These are phyloP conservation scores for Cokeromyces recurvatus DNA, from an alignment of 371 early-diverging fungal genomes.

Conservation along the genomic window DNA sequence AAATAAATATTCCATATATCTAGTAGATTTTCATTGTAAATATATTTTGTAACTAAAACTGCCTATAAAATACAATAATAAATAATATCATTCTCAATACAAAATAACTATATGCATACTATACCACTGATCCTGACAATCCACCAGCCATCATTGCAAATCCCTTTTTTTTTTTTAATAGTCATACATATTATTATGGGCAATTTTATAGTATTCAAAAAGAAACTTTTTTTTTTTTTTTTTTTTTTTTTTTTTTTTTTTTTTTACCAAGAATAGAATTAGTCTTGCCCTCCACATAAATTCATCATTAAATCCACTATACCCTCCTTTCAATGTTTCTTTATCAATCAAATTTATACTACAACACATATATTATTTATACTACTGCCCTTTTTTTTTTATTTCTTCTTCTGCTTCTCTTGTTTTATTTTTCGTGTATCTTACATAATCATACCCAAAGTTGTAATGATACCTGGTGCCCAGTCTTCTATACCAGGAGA, in stretches of 20 bases:
- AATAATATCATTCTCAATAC: not conserved
- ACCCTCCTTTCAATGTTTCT: conserved; percentile 44
- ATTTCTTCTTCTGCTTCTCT: too few relatives aligned
- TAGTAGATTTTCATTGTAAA: conserved; percentile 44
- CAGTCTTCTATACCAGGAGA: conserved; percentile 72
- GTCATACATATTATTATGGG: not conserved
- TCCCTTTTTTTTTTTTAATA: conserved; percentile 42
- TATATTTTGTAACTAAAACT: conserved; percentile 64
- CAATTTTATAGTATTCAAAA: not conserved
- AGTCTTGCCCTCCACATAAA: conserved; percentile 59
- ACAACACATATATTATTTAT: conserved; percentile 6
- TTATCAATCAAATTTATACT: conserved; percentile 50
- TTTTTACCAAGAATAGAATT: conserved; percentile 55
- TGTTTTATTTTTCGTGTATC: too few relatives aligned
- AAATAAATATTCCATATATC: conserved; percentile 54
- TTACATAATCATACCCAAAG: conserved; percentile 70
- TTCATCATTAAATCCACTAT: conserved; percentile 26
- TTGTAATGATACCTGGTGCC: conserved; percentile 70
- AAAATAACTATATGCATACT: conserved; percentile 6
- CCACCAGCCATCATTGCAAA: conserved; percentile 72
- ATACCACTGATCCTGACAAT: conserved; percentile 69
- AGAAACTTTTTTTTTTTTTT: too few relatives aligned
- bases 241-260: too few relatives aligned
- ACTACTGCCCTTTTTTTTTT: not conserved
- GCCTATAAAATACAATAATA: conserved; percentile 32